Evolutionary conservation across 257 asterid genomes (phyloP), one percentile per base, ranked within the genome.

Genomic region (Pogostemon cablin): DNA sequence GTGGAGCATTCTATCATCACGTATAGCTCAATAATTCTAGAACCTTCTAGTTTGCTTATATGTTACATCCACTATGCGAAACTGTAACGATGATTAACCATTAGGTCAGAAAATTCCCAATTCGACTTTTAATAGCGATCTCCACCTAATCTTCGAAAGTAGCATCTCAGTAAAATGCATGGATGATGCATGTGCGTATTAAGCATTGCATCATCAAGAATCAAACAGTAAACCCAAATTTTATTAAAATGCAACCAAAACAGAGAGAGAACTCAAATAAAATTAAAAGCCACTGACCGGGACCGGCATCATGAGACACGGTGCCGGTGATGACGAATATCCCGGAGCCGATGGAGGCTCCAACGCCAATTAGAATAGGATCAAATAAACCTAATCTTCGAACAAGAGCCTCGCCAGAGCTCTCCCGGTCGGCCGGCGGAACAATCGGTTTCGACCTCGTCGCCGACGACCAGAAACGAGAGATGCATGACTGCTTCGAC

Each of bases 321-420:
- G 99, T 93, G n/a, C 96, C 99, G 60, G 99, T 93, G 73, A 93
- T 90, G 35, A 93, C 97, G 63, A 93, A 93, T 49, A 93, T 89
- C 5, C 99, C 99, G 67, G 97, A 97, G 44, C 98, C 98, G 50
- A 93, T 93, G 61, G 98, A 93, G 12, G 97, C 98, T 40, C 99
- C 99, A 65, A 93, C 84, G 44, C 99, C 99, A 0, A 93, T 62
- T 9, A 93, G 89, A 58, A 93, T 71, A 67, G 91, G 97, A 83
- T 93, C 97, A 20, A 93, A 70, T 3, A 91, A 87, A 42, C 95
- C 75, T 15, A 93, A 86, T 53, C 96, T 92, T 46, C 99, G 95
- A 55, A 88, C 78, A 9, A 93, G 91, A 3, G 90, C 90, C 6
- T 80, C 90, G 65, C 80, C 91, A 69, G 88, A 80, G 72, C 42